Evolutionary conservation across 306 rosid species (phyloP).

Genomic region (Leucaena leucocephala): DNA sequence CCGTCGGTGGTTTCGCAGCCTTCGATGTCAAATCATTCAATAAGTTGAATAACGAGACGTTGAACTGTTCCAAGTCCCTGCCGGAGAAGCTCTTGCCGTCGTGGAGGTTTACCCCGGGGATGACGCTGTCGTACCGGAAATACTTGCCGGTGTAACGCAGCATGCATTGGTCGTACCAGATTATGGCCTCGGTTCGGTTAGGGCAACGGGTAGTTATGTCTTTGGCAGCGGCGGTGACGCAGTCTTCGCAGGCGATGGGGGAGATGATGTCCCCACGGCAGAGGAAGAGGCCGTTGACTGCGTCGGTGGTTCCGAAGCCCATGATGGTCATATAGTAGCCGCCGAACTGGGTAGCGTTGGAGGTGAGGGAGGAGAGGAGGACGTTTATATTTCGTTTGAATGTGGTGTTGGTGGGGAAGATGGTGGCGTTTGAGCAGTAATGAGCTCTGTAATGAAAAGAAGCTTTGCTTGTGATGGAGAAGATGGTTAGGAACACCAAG

Average conservation of each 20-base stretch:
- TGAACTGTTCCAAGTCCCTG: neutral
- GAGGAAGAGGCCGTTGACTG: constrained; percentile 5
- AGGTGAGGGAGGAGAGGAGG: neutral
- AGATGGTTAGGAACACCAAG: neutral
- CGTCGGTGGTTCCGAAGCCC: constrained; percentile 2
- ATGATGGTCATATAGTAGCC: constrained; percentile 36
- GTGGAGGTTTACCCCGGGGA: neutral
- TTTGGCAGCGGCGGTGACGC: neutral
- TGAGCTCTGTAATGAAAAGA: neutral
- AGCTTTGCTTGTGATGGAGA: neutral
- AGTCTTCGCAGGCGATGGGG: neutral
- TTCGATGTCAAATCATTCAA: neutral
- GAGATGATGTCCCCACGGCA: neutral
- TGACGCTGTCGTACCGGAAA: constrained; percentile 1
- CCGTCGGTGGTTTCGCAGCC: constrained; percentile 1
- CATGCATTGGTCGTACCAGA: constrained; percentile 6
- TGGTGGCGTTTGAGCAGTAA: constrained; percentile 32
- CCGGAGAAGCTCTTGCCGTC: neutral
- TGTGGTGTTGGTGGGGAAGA: constrained; percentile 25
- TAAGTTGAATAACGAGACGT: neutral
- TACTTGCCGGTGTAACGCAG: neutral
- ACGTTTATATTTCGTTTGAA: neutral
- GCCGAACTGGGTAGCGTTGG: constrained; percentile 1
- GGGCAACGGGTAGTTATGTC: neutral
- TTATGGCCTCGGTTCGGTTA: neutral